Base-by-base conservation (phyloP, 2,329 filamentous ascomycete genomes). In the Aspergillus sojae region DNA sequence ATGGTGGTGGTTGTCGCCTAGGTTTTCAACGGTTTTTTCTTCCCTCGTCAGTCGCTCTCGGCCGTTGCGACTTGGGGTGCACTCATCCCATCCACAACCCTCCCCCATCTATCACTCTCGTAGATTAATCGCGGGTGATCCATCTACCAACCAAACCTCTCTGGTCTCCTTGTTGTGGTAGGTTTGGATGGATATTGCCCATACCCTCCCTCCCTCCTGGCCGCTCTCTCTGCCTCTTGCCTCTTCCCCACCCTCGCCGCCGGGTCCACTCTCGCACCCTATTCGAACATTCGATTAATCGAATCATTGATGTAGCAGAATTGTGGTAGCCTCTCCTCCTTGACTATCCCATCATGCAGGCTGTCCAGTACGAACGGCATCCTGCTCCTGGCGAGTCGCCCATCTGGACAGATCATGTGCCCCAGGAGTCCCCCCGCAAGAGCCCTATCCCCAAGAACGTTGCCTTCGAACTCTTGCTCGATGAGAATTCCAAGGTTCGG, bases 401-500 rank as follows among this genome's bases (percentile, higher is more conserved):
- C 56, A 69, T 67, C 59, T 72, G 71, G 59, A 66, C 69, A 62
- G 71, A 72, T 61, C 69, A 69, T 64, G 71, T 68, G 64, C 67
- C 72, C 57, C 75, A 78, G 65, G 76, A 78, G 58, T 62, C 69
- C 63, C 79, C 78, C 58, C 77, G 77, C 56, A 75, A 71, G 65
- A 77, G 69, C 58, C 77, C 77, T 46, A 73, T 75, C 54, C 81
- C 80, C 60, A 89, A 89, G 79, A 86, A 88, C 74, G 84, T 89
- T 74, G 84, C 86, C 71, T 89, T 89, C 73, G 86, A 89, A 77
- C 80, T 89, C 63, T 81, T 89, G 60, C 80, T 88, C 50, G 84
- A 86, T 63, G 83, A 86, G 68, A 81, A 83, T 64, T 84, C 84
- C 65, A 84, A 86, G 69, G 81, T 84, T 65, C 81, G 84, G 74